Percentiles rank a stretch among this genome's conserved stretches.
These are phyloP conservation scores for Naematelia aurantialba DNA, from an alignment of 768 basidiomycete species.

Conservation along the genomic window DNA sequence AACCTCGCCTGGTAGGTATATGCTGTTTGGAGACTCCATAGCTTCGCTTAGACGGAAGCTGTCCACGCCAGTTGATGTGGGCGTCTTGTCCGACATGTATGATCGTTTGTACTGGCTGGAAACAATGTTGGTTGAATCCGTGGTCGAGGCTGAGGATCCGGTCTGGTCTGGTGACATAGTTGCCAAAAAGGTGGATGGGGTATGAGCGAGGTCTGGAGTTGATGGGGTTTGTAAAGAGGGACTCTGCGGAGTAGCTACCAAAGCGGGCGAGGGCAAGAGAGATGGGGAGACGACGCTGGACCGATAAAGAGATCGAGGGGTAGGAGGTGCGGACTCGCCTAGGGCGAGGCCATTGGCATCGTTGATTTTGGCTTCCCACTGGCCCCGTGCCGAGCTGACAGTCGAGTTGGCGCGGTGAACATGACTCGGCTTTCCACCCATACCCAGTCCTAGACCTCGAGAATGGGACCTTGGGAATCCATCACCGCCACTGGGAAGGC, in stretches of 20 bases:
- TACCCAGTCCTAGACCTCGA: constrained; percentile 17
- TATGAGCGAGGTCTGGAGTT: neutral
- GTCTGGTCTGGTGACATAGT: constrained; percentile 22
- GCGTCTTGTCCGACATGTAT: constrained; percentile 14
- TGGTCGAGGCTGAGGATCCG: constrained; percentile 14
- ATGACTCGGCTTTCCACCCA: constrained; percentile 15
- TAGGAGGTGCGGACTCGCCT: constrained; percentile 1
- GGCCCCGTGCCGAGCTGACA: constrained; percentile 35
- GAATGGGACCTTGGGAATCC: neutral
- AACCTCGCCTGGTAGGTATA: neutral
- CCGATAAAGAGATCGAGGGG: constrained; percentile 12
- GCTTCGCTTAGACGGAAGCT: neutral
- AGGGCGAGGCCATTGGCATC: constrained; percentile 8
- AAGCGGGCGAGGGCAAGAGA: neutral
- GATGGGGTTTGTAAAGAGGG: neutral
- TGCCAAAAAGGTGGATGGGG: neutral
- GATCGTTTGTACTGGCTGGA: constrained; percentile 15
- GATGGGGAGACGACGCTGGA: constrained; percentile 20
- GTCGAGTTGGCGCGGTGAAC: constrained; percentile 6
- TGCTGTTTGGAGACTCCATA: neutral
- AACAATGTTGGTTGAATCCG: constrained; percentile 8
- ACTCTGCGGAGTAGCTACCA: neutral
- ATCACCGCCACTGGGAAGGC: neutral
- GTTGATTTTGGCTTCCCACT: constrained; percentile 41
- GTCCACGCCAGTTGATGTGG: neutral